phyloP scores from a whole-genome alignment of 2,329 filamentous ascomycete species.

The Raffaelea arxii region DNA sequence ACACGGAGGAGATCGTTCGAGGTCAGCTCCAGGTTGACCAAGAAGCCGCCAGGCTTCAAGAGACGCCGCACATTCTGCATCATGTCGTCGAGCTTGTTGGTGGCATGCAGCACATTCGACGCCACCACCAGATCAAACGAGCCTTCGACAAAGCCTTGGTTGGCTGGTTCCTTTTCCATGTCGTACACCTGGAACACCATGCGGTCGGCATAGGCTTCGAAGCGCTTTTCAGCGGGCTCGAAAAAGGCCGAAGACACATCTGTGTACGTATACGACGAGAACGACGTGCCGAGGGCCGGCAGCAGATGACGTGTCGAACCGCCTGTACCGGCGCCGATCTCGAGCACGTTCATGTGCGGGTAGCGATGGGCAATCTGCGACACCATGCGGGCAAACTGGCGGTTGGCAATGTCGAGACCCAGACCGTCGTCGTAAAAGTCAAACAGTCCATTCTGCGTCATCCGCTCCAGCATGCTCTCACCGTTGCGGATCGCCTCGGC shows the following conservation, averaged over 20 bases:
- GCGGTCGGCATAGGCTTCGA: constrained; percentile 13
- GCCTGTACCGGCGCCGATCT: constrained; percentile 23
- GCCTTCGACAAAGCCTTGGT: constrained; percentile 23
- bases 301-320: constrained; percentile 15
- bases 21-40: constrained; percentile 19
- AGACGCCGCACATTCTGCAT: constrained; percentile 23
- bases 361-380: constrained; percentile 13
- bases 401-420: constrained; percentile 12
- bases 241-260: constrained; percentile 20
- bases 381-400: constrained; percentile 14
- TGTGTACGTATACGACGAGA: constrained; percentile 13
- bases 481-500: constrained; percentile 8
- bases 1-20: neutral
- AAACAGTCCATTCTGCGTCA: constrained; percentile 24
- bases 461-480: constrained; percentile 19
- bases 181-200: constrained; percentile 23
- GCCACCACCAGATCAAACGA: constrained; percentile 28
- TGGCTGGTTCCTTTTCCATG: constrained; percentile 19
- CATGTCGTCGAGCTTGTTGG: constrained; percentile 18
- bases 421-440: constrained; percentile 20
- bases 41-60: constrained; percentile 28
- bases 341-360: constrained; percentile 22
- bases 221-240: constrained; percentile 18
- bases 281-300: constrained; percentile 11
- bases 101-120: constrained; percentile 27